Base-by-base conservation (phyloP, 2,329 filamentous ascomycete species). In the Stachybotrys chlorohalonatus region DNA sequence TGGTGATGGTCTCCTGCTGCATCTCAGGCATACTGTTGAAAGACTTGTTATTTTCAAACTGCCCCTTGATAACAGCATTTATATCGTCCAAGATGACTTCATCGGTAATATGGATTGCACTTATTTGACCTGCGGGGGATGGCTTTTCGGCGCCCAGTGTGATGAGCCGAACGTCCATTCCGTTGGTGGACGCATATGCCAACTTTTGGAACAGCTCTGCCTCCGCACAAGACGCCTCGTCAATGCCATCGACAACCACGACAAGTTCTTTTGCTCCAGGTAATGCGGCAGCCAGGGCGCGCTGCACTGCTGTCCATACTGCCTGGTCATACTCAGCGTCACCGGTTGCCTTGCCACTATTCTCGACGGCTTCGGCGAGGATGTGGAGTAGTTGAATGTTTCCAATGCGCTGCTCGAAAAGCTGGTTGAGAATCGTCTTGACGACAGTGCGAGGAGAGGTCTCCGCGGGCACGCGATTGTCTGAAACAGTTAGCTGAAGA, bases 361-460 rank as follows among this genome's bases (percentile, higher is more conserved):
- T 62, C 36, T 68, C 60, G 32, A 65, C 64, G 1, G 68, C 66
- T 11, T 70, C 66, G 0, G 56, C 56, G 9, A 73, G 59, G 24
- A 69, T 65, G 11, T 71, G 62, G 17, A 70, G 65, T 4, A 73
- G 62, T n/a, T 65, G 61, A 15, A 70, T 59, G 53, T 73, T 72
- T 2, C 70, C 71, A 52, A 72, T 71, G 39, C 69, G 65, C 54
- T 66, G 68, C 31, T 66, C 64, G 46, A 73, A 69, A 0, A 73
- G 62, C 53, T 73, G 70, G 48, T 54, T 60, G 15, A 73, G 63
- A 17, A 73, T 66, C 1, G 64, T 55, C 53, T 71, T 72, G 13
- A 60, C 67, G 51, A 71, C 62, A 6, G 68, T 67, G 8, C 62
- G 59, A 2, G 66, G 59, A 1, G 63, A 63, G 1, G 67, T 63